These are phyloP conservation scores for Brassica rapa DNA, from an alignment of 345 rosid species.

Conservation along the genomic window DNA sequence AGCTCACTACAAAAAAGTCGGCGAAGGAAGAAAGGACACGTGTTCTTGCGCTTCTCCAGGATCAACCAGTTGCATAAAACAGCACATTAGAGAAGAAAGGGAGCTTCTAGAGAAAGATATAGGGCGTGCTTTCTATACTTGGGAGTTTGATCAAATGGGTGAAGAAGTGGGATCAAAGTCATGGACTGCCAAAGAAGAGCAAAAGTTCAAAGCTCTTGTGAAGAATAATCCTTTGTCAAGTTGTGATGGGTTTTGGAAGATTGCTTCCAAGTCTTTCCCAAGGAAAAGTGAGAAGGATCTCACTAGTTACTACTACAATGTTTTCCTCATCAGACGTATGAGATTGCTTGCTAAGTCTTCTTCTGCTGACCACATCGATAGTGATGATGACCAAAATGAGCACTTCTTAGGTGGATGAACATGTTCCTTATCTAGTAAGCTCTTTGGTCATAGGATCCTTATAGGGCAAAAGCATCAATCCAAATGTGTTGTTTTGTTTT, in stretches of 20 bases:
- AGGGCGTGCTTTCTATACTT: slow-evolving; percentile 42
- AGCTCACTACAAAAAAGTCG: slow-evolving; percentile 36
- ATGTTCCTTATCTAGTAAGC: not conserved
- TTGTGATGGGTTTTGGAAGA: slow-evolving; percentile 39
- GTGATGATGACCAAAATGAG: slow-evolving; percentile 48
- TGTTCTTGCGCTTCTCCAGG: slow-evolving; percentile 45
- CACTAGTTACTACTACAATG: slow-evolving; percentile 49
- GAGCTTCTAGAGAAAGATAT: slow-evolving; percentile 39
- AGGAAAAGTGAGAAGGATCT: slow-evolving; percentile 38
- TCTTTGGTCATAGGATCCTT: slow-evolving; percentile 19
- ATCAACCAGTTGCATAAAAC: slow-evolving; percentile 41
- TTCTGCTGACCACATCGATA: slow-evolving; percentile 36
- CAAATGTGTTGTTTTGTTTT: slow-evolving; percentile 12
- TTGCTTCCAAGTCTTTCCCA: slow-evolving; percentile 38
- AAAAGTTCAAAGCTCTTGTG: slow-evolving; percentile 37
- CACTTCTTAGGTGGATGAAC: slow-evolving; percentile 27
- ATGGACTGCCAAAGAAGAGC: slow-evolving; percentile 50
- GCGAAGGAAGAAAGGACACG: slow-evolving; percentile 42
- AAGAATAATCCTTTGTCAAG: slow-evolving; percentile 32
- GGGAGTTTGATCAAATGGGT: slow-evolving; percentile 54
- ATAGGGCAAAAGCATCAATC: slow-evolving; percentile 14
- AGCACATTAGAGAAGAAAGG: slow-evolving; percentile 39
- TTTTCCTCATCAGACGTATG: slow-evolving; percentile 45
- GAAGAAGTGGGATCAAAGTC: slow-evolving; percentile 33
- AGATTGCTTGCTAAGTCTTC: slow-evolving; percentile 31